A percentile compares a stretch with the other conserved stretches of the same genome.
Evolutionary conservation across 2,329 filamentous ascomycete genomes (phyloP).

Genomic region (Cadophora luteo-olivacea): DNA sequence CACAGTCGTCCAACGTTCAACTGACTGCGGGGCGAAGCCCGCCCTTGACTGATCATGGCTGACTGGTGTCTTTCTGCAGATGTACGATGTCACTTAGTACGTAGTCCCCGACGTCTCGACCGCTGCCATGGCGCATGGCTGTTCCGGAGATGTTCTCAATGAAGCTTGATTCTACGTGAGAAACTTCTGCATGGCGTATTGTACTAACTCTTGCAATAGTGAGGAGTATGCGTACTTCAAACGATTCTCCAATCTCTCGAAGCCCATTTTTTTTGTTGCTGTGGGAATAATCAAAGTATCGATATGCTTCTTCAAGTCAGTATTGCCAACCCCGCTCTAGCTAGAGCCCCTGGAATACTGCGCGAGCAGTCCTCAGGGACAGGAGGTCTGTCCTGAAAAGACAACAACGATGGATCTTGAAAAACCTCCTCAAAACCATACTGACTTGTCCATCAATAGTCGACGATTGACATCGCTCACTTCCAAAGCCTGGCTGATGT

Average conservation of each 20-base stretch:
- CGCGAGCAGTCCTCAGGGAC: too few species aligned
- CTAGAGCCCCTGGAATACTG: too few species aligned
- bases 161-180: too few species aligned
- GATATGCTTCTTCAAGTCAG: slow-evolving; percentile 46
- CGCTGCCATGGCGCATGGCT: neutral
- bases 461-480: slow-evolving; percentile 46
- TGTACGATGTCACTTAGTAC: slow-evolving; percentile 38
- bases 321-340: neutral
- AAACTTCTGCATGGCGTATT: too few species aligned
- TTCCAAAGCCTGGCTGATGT: slow-evolving; percentile 41
- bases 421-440: neutral
- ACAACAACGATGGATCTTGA: neutral
- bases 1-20: neutral
- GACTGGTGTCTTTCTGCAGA: slow-evolving; percentile 1
- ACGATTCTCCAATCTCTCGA: slow-evolving; percentile 84
- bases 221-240: slow-evolving; percentile 54
- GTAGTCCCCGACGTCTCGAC: neutral
- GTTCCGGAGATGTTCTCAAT: neutral
- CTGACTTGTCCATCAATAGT: neutral
- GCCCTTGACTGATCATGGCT: neutral
- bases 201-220: neutral
- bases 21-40: neutral
- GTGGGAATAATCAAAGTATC: slow-evolving; percentile 48
- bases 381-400: neutral
- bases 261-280: slow-evolving; percentile 98